Percentiles rank a stretch among this genome's conserved stretches.
Conservation (phyloP, 1,284 basidiomycete genomes). For the Ceraceosorus guamensis region DNA sequence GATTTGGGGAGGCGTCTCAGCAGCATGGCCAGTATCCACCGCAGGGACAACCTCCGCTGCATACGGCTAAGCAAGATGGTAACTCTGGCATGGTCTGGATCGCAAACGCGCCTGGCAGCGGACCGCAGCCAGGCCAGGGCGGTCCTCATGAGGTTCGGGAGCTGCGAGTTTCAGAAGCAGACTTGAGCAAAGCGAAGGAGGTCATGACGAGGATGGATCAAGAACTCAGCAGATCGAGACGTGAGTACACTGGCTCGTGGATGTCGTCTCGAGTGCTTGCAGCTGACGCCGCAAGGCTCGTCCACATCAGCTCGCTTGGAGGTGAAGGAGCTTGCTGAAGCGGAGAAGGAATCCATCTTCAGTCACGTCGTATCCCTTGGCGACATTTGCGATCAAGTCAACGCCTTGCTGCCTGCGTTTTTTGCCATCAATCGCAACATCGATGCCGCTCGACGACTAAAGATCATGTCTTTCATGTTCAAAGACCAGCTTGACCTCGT, state of each 20-base stretch:
- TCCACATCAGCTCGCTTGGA: conserved; percentile 20
- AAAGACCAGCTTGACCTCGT: conserved; percentile 40
- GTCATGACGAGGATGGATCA: conserved; percentile 32
- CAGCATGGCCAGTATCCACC: neutral
- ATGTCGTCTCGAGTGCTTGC: neutral
- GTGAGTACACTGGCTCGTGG: neutral
- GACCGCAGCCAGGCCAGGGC: no score
- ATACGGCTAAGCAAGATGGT: neutral
- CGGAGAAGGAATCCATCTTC: conserved; percentile 32
- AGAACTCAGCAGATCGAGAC: conserved; percentile 23
- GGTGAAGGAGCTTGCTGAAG: conserved; percentile 37
- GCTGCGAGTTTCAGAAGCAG: conserved; percentile 11
- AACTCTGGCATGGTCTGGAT: no score
- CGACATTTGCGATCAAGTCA: conserved; percentile 34
- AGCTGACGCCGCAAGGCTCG: neutral
- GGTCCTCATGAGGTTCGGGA: no score
- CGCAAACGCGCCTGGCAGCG: no score
- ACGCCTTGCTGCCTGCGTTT: conserved; percentile 41
- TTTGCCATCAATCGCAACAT: conserved; percentile 42
- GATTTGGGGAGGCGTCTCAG: neutral
- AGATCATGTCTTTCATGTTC: conserved; percentile 47
- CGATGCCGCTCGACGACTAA: conserved; percentile 41
- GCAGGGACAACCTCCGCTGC: neutral
- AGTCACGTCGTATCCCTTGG: conserved; percentile 36
- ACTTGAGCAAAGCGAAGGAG: conserved; percentile 32